Percentiles rank a stretch among this genome's conserved stretches.
phyloP scores from a whole-genome alignment of 352 stramenopile species.

The Peronosclerospora sorghi region DNA sequence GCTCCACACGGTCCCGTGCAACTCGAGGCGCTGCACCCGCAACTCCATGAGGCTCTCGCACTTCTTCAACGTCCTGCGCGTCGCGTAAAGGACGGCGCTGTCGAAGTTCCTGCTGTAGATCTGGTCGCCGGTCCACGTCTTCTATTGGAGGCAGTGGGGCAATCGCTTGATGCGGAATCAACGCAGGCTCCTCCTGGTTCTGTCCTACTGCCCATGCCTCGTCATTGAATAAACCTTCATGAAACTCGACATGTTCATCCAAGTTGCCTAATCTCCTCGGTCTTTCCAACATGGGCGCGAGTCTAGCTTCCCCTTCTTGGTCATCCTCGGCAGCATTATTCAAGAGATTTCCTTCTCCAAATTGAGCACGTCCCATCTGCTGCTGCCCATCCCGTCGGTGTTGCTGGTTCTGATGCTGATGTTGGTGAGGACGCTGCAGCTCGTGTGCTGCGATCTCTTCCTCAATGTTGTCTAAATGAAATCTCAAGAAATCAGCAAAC shows the following conservation, averaged over 20 bases:
- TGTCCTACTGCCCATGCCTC: constrained; percentile 27
- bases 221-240: constrained; percentile 47
- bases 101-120: constrained; percentile 28
- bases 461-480: constrained; percentile 84
- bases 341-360: constrained; percentile 13
- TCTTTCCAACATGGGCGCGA: constrained; percentile 23
- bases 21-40: constrained; percentile 17
- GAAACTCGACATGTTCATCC: constrained; percentile 24
- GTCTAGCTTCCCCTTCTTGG: constrained; percentile 18
- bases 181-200: constrained; percentile 26
- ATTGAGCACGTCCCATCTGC: constrained; percentile 6
- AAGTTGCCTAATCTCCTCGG: constrained; percentile 28
- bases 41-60: constrained; percentile 6
- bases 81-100: constrained; percentile 23
- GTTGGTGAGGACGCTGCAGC: constrained; percentile 3
- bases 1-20: constrained; percentile 25
- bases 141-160: constrained; percentile 12
- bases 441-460: constrained; percentile 38
- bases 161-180: constrained; percentile 29
- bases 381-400: constrained; percentile 11
- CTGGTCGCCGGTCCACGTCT: constrained; percentile 10
- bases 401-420: constrained; percentile 16
- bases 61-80: constrained; percentile 7
- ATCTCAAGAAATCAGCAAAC: constrained; percentile 87
- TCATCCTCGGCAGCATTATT: constrained; percentile 10